These are phyloP conservation scores for Eucalyptus marginata DNA, from an alignment of 345 rosid genomes.

Conservation along the genomic window DNA sequence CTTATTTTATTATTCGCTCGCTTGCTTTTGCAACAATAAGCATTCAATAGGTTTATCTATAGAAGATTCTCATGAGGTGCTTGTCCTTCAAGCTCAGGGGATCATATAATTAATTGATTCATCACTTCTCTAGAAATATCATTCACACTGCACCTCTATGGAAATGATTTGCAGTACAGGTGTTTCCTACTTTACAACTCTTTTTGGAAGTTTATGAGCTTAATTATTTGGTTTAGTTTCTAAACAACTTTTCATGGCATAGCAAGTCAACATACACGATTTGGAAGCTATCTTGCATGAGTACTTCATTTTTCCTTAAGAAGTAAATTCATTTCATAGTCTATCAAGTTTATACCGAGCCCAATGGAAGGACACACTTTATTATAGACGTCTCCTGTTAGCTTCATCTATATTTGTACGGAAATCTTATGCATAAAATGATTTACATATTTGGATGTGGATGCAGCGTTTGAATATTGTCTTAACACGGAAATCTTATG, in stretches of 20 bases:
- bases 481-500: conserved; percentile 53
- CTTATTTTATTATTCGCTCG: too few relatives aligned
- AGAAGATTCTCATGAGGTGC: not conserved
- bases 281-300: not conserved
- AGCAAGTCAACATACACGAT: not conserved
- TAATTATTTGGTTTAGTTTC: not conserved
- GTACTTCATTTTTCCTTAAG: not conserved
- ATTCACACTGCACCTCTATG: not conserved
- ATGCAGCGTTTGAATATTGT: conserved; percentile 80
- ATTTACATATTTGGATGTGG: not conserved
- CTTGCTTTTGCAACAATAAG: too few relatives aligned
- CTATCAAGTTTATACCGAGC: not conserved
- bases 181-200: not conserved
- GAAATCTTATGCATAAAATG: not conserved
- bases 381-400: not conserved
- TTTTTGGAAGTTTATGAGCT: not conserved
- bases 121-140: not conserved
- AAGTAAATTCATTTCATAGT: not conserved
- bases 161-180: not conserved
- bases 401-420: not conserved
- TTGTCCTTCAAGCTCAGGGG: not conserved
- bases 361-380: not conserved
- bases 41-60: not conserved
- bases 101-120: not conserved
- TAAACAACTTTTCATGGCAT: not conserved